These are phyloP conservation scores for Fusarium annulatum DNA, from an alignment of 2,329 filamentous ascomycete species.

Conservation along the genomic window DNA sequence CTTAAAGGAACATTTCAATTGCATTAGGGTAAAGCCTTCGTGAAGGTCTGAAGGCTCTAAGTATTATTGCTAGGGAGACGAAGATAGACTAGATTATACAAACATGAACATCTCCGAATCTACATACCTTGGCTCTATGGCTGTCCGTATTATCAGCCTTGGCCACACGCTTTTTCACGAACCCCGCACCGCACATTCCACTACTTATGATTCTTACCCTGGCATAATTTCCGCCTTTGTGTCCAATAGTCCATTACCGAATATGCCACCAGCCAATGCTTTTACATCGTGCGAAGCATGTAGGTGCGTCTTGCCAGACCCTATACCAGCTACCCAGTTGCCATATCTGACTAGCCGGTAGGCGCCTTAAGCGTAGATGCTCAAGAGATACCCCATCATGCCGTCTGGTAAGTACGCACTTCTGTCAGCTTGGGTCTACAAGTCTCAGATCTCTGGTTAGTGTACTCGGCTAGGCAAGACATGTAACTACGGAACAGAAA, in stretches of 20 bases:
- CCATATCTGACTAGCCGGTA: background rate
- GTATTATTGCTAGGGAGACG: no score
- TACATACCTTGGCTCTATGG: background rate
- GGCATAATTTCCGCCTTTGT: background rate
- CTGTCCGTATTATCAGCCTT: background rate
- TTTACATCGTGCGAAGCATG: background rate
- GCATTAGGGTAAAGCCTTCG: no score
- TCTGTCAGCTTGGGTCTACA: accelerated
- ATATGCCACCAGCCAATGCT: background rate
- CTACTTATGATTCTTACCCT: background rate
- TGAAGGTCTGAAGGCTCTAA: no score
- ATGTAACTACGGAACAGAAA: background rate
- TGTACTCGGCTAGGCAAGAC: background rate
- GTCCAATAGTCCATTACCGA: background rate
- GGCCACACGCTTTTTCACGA: accelerated
- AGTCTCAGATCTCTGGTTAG: background rate
- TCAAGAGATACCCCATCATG: background rate
- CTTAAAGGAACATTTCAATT: no score
- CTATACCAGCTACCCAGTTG: no score
- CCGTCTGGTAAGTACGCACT: background rate
- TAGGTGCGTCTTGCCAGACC: background rate
- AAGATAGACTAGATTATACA: no score
- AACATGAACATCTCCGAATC: background rate
- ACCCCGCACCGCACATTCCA: background rate
- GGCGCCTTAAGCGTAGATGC: background rate